Percentiles rank a stretch among this genome's conserved stretches.
These are phyloP conservation scores for Malassezia obtusa DNA, from an alignment of 1,284 basidiomycete species.

Conservation along the genomic window DNA sequence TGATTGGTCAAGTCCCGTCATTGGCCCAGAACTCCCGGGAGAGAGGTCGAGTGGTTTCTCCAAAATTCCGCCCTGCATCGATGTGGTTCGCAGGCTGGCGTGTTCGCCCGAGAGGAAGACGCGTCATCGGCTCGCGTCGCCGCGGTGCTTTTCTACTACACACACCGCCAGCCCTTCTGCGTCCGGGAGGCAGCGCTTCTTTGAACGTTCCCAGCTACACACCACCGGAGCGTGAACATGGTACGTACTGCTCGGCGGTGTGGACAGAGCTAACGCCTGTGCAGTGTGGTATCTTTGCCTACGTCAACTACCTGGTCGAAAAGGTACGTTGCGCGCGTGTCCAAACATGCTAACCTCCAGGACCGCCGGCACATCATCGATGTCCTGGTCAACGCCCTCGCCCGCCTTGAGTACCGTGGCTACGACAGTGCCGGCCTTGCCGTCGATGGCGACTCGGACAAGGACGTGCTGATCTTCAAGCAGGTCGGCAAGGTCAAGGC, in stretches of 20 bases:
- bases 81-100: too few relatives aligned
- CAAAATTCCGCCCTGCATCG: too few relatives aligned
- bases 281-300: slow-evolving; percentile 48
- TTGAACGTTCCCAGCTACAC: background rate
- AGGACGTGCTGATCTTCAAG: slow-evolving; percentile 77
- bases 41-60: too few relatives aligned
- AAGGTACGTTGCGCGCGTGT: slow-evolving; percentile 22
- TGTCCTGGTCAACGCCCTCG: slow-evolving; percentile 79
- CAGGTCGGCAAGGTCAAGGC: slow-evolving; percentile 96
- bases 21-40: too few relatives aligned
- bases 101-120: background rate
- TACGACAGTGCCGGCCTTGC: slow-evolving; percentile 93
- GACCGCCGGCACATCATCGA: slow-evolving; percentile 86
- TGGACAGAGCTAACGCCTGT: slow-evolving; percentile 5
- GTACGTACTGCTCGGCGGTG: background rate
- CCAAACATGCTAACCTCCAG: slow-evolving; percentile 53
- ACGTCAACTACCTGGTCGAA: slow-evolving; percentile 47
- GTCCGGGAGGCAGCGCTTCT: background rate
- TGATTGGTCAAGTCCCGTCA: too few relatives aligned
- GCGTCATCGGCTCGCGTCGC: background rate
- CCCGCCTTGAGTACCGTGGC: slow-evolving; percentile 93
- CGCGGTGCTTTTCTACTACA: background rate
- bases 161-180: background rate
- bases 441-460: slow-evolving; percentile 81
- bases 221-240: background rate